These are phyloP conservation scores for Phanerochaete carnosa DNA, from an alignment of 768 basidiomycete species.

Conservation along the genomic window DNA sequence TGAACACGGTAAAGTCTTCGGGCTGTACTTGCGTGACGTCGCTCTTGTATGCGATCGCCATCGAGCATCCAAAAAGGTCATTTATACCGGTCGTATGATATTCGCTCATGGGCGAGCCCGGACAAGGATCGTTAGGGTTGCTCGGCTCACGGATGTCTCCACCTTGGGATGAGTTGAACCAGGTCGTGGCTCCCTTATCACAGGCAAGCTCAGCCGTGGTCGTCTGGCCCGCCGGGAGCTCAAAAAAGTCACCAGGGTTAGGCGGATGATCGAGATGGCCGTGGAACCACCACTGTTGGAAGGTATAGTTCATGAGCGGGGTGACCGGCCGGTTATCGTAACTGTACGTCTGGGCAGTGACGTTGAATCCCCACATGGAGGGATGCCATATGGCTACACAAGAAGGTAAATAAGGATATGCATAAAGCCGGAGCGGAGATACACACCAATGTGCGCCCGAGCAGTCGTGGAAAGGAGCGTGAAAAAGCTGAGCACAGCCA, in stretches of 20 bases:
- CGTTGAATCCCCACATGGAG: constrained; percentile 39
- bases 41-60: constrained; percentile 76
- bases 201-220: constrained; percentile 29
- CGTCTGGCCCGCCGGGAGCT: constrained; percentile 29
- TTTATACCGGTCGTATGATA: constrained; percentile 55
- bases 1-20: constrained; percentile 70
- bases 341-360: constrained; percentile 26
- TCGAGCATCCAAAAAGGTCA: constrained; percentile 60
- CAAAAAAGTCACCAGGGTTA: constrained; percentile 32
- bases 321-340: constrained; percentile 35
- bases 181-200: constrained; percentile 29
- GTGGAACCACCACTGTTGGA: constrained; percentile 46
- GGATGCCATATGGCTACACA: constrained; percentile 29
- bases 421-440: neutral
- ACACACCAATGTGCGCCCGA: constrained; percentile 1
- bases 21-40: constrained; percentile 55
- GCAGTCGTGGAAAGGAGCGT: neutral
- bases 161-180: constrained; percentile 31
- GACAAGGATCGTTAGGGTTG: constrained; percentile 50
- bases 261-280: constrained; percentile 51
- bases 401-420: neutral
- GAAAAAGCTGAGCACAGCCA: neutral
- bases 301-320: constrained; percentile 29
- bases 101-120: constrained; percentile 36
- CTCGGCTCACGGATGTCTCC: constrained; percentile 41